Base-by-base conservation (phyloP, 192 early-diverging fungal genomes). In the Coemansia sp. region DNA sequence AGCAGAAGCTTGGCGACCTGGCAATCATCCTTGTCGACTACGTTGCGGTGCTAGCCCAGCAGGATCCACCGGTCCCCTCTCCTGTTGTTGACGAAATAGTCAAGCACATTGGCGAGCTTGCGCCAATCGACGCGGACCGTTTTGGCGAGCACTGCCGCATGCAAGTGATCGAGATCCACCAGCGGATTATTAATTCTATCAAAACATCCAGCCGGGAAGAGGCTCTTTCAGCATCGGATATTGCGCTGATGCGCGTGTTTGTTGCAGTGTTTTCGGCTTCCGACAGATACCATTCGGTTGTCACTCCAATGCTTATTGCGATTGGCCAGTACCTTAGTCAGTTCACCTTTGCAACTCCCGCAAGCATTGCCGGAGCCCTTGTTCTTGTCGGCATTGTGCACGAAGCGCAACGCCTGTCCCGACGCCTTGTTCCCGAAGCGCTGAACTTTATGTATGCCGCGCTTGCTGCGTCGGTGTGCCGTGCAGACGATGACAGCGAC, bases 251-350 rank as follows among this genome's bases (percentile, higher is more conserved):
- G 56, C 86, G 89, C 30, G 61, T 90, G 29, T 70, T 96, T 51
- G 87, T 84, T 1, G 84, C 88, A 33, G 77, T 97, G 9, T 97
- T 93, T 74, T 94, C 97, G 2, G 87, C 92, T n/a, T 95, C 95
- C 0, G 97, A 99, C 87, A 87, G 90, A 39, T 85, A 87, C 62
- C 95, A 99, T 71, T 72, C 88, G 7, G 87, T 97, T 6, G 82
- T 92, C 7, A 97, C 95, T 2, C 96, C 95, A 13, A 86, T 92
- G 37, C 82, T 90, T 55, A 64, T 95, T 3, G 75, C 92, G n/a
- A 88, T 96, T 73, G 78, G 82, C 40, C 89, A 94, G 75, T 92
- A 87, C 63, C 78, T 99, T 3, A 65, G 80, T 29, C 89, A 93
- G 74, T 81, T 85, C 59, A 84, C 84, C 42, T 80, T 90, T 28